phyloP scores from a whole-genome alignment of 345 rosid species.

The Punica granatum region DNA sequence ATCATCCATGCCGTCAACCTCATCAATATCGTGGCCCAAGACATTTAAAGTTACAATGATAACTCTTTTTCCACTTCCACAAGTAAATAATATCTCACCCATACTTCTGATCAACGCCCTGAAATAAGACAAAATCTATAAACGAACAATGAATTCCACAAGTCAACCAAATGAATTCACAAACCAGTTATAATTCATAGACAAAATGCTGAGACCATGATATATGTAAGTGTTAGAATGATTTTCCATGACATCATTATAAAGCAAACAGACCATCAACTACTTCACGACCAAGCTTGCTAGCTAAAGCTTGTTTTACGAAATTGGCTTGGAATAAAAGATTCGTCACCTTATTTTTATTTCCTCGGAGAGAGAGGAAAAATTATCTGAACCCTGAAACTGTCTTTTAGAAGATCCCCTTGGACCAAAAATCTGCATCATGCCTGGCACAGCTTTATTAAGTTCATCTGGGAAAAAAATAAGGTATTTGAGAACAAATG shows the following conservation, averaged over 20 bases:
- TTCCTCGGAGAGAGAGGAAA: slow-evolving; percentile 55
- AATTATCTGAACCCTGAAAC: slow-evolving; percentile 39
- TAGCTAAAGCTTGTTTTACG: neutral
- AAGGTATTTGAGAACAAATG: slow-evolving; percentile 89
- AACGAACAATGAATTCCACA: neutral
- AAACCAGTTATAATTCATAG: no score
- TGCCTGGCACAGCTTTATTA: slow-evolving; percentile 29
- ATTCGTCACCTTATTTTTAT: slow-evolving; percentile 64
- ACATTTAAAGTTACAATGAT: slow-evolving; percentile 52
- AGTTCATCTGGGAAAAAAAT: slow-evolving; percentile 72
- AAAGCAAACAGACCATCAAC: neutral
- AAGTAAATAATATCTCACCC: slow-evolving; percentile 82
- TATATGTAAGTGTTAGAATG: neutral
- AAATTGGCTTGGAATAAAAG: neutral
- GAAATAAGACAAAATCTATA: slow-evolving; percentile 2
- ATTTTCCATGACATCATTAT: neutral
- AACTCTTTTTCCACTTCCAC: slow-evolving; percentile 71
- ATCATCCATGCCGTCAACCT: slow-evolving; percentile 26
- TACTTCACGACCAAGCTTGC: neutral
- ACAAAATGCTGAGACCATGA: no score
- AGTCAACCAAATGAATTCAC: no score
- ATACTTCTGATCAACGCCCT: slow-evolving; percentile 90
- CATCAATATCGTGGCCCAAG: slow-evolving; percentile 24
- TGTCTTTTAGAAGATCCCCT: slow-evolving; percentile 30
- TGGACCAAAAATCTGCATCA: slow-evolving; percentile 31